phyloP scores from a whole-genome alignment of 2,329 filamentous ascomycete genomes.

The Beauveria varroae region DNA sequence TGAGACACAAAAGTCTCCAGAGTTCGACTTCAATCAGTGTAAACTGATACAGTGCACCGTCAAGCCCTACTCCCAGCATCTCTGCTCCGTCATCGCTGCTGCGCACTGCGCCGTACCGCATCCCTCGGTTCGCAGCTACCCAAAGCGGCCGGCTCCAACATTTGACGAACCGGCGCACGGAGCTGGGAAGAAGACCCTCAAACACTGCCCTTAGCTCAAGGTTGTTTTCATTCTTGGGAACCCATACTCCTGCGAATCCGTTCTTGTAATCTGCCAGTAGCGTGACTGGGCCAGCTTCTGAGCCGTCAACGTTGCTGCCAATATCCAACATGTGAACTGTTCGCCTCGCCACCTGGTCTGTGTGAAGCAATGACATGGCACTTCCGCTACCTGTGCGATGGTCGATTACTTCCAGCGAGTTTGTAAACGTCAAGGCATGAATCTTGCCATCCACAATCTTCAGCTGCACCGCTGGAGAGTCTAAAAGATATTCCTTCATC shows the following conservation, averaged over 20 bases:
- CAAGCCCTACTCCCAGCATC: constrained; percentile 57
- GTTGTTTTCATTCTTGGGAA: constrained; percentile 34
- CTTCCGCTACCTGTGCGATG: constrained; percentile 30
- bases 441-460: constrained; percentile 39
- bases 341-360: constrained; percentile 37
- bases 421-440: constrained; percentile 42
- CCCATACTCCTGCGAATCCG: constrained; percentile 42
- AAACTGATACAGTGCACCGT: constrained; percentile 65
- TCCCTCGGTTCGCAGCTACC: constrained; percentile 26
- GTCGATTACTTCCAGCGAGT: constrained; percentile 51
- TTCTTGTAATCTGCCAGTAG: constrained; percentile 42
- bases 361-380: constrained; percentile 34
- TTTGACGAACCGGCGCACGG: constrained; percentile 48
- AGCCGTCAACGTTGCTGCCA: constrained; percentile 23
- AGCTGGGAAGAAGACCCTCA: constrained; percentile 46
- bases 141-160: constrained; percentile 47
- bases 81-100: constrained; percentile 40
- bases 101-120: constrained; percentile 35
- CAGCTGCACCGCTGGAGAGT: constrained; percentile 45
- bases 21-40: constrained; percentile 53
- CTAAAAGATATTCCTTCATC: constrained; percentile 39
- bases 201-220: constrained; percentile 42
- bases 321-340: constrained; percentile 41
- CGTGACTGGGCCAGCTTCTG: constrained; percentile 31
- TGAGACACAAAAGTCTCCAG: constrained; percentile 62